Base-by-base conservation (phyloP, 2,329 filamentous ascomycete species). In the Zymoseptoria brevis region DNA sequence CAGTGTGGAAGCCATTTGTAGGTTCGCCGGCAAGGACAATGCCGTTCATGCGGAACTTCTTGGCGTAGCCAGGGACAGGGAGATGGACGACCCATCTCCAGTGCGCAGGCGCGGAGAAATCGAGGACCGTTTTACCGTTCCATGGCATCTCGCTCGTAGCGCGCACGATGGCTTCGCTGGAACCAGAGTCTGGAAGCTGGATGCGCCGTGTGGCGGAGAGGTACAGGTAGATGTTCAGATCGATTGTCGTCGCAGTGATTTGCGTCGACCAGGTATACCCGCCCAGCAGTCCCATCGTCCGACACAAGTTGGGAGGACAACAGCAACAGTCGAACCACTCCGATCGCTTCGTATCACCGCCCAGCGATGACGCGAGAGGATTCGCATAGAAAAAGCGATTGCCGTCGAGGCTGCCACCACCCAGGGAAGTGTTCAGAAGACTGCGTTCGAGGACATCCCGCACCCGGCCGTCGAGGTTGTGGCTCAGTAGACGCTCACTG, bases 261-360 rank as follows among this genome's bases (percentile, higher is more conserved):
- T 41, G n/a, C 48, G 55, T 30, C n/a, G 48, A 52, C 55, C 55
- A 57, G 26, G 30, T 57, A 57, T 57, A 57, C 3, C 55, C 55
- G 11, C 55, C 55, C 19, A 57, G 24, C 13, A 52, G 9, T 7
- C 55, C 55, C 0, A 57, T 48, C 11, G 50, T 52, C 8, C 55
- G 55, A 24, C 48, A 53, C 29, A 57, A 24, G 51, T 57, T 57
- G 48, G 55, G 55, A 21, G 55, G 55, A 48, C 55, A 57, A 26
- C 55, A 57, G 30, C 49, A 51, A 41, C 48, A 51, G 19, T 51
- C 50, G 35, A 57, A 57, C 55, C 55, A 57, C 8, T 57, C 29
- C 24, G 48, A 51, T 9, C 55, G 55, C 22, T 48, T 30, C 9
- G 55, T 41, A 22, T 35, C 30, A 4, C 30, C 55, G 24, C 4